Evolutionary conservation across 345 rosid genomes (phyloP).

Genomic region (Barbarea vulgaris): DNA sequence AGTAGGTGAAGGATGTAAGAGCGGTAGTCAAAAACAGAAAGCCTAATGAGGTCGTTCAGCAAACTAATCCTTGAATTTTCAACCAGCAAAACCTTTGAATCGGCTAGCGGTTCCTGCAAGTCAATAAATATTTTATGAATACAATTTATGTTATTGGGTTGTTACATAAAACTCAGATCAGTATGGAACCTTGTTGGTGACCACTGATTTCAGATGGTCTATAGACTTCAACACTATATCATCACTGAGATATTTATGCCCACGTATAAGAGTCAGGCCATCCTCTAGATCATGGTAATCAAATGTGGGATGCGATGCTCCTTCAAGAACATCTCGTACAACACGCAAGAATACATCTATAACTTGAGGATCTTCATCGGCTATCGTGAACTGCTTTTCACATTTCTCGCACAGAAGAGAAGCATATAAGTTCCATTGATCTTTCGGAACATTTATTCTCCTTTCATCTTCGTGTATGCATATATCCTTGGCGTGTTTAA

Average conservation of each 20-base stretch:
- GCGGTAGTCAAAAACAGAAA: slow-evolving; percentile 31
- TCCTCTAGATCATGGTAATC: background rate
- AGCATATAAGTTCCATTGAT: slow-evolving; percentile 21
- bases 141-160: background rate
- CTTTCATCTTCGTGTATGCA: slow-evolving; percentile 12
- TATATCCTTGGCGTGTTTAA: background rate
- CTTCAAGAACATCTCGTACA: slow-evolving; percentile 17
- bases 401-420: slow-evolving; percentile 5
- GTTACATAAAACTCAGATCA: background rate
- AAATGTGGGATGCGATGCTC: slow-evolving; percentile 4
- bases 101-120: slow-evolving; percentile 5
- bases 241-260: slow-evolving; percentile 21
- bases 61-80: slow-evolving; percentile 16
- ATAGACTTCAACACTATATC: slow-evolving; percentile 11
- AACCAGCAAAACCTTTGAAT: slow-evolving; percentile 18
- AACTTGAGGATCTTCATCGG: background rate
- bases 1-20: slow-evolving; percentile 23
- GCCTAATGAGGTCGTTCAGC: slow-evolving; percentile 12
- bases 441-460: background rate
- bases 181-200: slow-evolving; percentile 14
- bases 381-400: background rate
- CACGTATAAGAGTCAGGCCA: background rate
- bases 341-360: background rate
- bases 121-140: background rate
- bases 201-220: background rate